A percentile compares a stretch with the other conserved stretches of the same genome.
phyloP scores from a whole-genome alignment of 1,284 basidiomycete species.

The Leccinum pallidistipes region DNA sequence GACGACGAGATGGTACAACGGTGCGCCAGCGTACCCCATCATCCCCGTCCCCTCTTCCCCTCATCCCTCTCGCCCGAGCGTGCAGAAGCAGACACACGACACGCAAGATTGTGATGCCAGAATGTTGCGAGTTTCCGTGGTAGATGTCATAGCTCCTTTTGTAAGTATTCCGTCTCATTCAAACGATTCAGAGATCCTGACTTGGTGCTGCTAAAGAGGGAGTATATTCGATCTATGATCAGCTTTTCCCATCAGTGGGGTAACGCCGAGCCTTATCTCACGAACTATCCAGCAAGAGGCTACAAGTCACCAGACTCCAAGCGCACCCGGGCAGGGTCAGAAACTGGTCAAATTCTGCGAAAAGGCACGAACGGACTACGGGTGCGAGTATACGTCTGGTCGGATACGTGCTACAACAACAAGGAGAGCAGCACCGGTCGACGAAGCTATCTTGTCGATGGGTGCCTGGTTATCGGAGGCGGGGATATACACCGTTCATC shows the following conservation, averaged over 20 bases:
- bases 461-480: constrained; percentile 27
- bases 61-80: too few relatives aligned
- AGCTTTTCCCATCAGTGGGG: constrained; percentile 27
- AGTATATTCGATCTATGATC: constrained; percentile 22
- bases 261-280: constrained; percentile 22
- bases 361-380: constrained; percentile 25
- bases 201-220: constrained; percentile 10
- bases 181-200: neutral
- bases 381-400: constrained; percentile 29
- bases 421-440: constrained; percentile 27
- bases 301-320: constrained; percentile 17
- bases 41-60: too few relatives aligned
- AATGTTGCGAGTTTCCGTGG: constrained; percentile 22
- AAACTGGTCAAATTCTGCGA: constrained; percentile 28
- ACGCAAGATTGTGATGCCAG: constrained; percentile 11
- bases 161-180: constrained; percentile 9
- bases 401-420: constrained; percentile 33
- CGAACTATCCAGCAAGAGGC: constrained; percentile 19
- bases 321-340: constrained; percentile 25
- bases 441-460: constrained; percentile 27
- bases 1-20: too few relatives aligned
- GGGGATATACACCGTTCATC: constrained; percentile 25
- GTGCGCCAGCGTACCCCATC: too few relatives aligned
- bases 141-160: constrained; percentile 25
- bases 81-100: too few relatives aligned